A percentile compares a stretch with the other conserved stretches of the same genome.
These are phyloP conservation scores for Chaetomiaceae sp. DNA, from an alignment of 2,329 filamentous ascomycete species.

Conservation along the genomic window DNA sequence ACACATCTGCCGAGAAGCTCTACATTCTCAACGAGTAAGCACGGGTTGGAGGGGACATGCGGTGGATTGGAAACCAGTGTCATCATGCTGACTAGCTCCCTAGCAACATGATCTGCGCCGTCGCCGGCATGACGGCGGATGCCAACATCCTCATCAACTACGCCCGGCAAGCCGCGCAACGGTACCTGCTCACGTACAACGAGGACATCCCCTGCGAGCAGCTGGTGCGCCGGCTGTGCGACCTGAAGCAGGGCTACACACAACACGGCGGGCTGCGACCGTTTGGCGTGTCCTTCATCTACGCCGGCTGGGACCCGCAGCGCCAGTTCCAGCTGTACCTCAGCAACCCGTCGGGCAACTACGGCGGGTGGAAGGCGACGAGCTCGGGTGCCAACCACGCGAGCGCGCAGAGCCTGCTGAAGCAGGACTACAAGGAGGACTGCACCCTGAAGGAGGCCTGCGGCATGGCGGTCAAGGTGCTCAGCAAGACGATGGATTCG, in stretches of 20 bases:
- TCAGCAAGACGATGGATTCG: constrained; percentile 99
- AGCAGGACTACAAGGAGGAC: constrained; percentile 99
- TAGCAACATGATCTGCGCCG: constrained; percentile 99
- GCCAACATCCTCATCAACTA: constrained; percentile 99
- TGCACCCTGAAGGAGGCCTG: constrained; percentile 95
- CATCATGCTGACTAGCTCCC: background rate
- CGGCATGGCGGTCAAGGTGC: constrained; percentile 93
- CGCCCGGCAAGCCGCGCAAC: constrained; percentile 91
- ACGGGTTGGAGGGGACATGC: background rate
- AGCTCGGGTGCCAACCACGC: constrained; percentile 98
- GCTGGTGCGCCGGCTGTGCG: constrained; percentile 90
- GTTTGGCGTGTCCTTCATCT: constrained; percentile 99
- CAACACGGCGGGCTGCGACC: constrained; percentile 97
- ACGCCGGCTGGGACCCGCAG: constrained; percentile 94
- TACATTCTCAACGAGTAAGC: constrained; percentile 96
- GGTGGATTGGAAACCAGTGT: background rate
- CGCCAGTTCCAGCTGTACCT: constrained; percentile 98
- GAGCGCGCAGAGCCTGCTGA: constrained; percentile 90
- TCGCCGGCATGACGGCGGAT: constrained; percentile 98
- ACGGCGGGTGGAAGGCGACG: constrained; percentile 98
- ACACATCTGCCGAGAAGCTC: constrained; percentile 99
- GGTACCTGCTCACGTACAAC: constrained; percentile 98
- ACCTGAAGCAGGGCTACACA: constrained; percentile 98
- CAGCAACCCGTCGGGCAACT: constrained; percentile 97
- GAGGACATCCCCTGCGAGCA: constrained; percentile 99